Evolutionary conservation across 345 rosid genomes (phyloP).

Genomic region (Ailanthus altissimus): DNA sequence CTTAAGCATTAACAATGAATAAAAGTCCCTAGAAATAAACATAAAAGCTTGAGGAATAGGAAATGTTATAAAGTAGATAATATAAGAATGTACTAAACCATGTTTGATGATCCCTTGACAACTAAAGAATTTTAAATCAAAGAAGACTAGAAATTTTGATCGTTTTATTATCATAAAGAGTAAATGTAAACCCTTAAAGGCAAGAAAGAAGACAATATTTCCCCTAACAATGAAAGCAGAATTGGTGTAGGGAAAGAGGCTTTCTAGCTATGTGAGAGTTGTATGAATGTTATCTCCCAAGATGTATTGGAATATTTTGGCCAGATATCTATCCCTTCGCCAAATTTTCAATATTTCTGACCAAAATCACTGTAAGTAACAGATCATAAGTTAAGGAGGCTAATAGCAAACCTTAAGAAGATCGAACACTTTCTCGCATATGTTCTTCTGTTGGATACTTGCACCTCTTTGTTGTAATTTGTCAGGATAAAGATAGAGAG

Average conservation of each 20-base stretch:
- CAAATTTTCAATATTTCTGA: background rate
- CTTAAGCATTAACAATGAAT: background rate
- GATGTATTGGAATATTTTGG: background rate
- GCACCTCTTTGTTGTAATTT: slow-evolving; percentile 96
- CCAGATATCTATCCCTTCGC: background rate
- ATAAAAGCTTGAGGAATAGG: background rate
- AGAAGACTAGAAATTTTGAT: background rate
- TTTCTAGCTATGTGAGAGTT: background rate
- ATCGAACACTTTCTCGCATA: slow-evolving; percentile 94
- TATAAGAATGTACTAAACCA: background rate
- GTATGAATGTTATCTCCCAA: background rate
- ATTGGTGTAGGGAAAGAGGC: background rate
- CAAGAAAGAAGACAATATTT: background rate
- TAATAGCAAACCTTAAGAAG: slow-evolving; percentile 69
- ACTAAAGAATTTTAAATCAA: background rate
- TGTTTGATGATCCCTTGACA: background rate
- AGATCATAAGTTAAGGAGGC: background rate
- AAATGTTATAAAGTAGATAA: background rate
- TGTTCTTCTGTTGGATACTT: slow-evolving; percentile 86
- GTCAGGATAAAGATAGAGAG: slow-evolving; percentile 96
- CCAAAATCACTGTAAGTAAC: background rate
- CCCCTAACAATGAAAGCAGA: background rate
- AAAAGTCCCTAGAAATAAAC: background rate
- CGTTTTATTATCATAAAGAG: background rate
- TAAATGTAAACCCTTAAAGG: background rate